Base-by-base conservation (phyloP, 1,284 basidiomycete genomes). In the Xanthoconium separans region DNA sequence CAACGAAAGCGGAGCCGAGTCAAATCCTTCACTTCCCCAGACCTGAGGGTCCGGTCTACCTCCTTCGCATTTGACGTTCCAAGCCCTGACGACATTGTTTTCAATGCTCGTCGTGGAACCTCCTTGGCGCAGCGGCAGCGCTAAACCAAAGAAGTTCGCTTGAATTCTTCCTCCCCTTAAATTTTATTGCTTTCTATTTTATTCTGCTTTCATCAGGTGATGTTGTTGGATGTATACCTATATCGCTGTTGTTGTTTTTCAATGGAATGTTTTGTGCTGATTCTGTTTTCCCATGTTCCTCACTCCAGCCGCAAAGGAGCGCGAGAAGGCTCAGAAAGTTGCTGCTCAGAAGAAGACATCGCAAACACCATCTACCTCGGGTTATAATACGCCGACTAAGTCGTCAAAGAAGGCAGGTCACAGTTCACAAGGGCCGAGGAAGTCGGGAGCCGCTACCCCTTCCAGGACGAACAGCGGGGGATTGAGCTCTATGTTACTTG, bases 51-150 rank as follows among this genome's bases (percentile, higher is more conserved):
- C 57, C 73, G 27, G 41, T 58, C 74, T 12, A 62, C 67, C 27
- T 72, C 74, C 3, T 92, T 90, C 65, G 75, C 82, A 9, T 94
- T 94, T 62, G 83, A 91, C 57, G 77, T 78, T 24, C 91, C 90
- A n/a, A 95, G 92, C 66, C 93, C 93, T 12, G 93, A 95, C 61
- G 93, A 95, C 64, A 72, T 89, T 53, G 84, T 95, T 13, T 75
- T 89, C 65, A 83, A 83, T 59, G 91, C 93, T 36, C 83, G 93
- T 34, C 82, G 80, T 51, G 89, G 90, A 44, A 91, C 93, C 7
- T 73, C 81, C 22, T 71, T 89, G 44, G 78, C 70, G 9, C 75
- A 76, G 62, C 66, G 73, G 58, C 73, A 66, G 47, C 67, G 64
- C 64, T 34, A 48, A 62, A 9, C 58, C 59, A 65, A 61, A 67